Evolutionary conservation across 441 rosid species (phyloP), one percentile per base, ranked within the genome.

Genomic region (Jatropha podagrica): DNA sequence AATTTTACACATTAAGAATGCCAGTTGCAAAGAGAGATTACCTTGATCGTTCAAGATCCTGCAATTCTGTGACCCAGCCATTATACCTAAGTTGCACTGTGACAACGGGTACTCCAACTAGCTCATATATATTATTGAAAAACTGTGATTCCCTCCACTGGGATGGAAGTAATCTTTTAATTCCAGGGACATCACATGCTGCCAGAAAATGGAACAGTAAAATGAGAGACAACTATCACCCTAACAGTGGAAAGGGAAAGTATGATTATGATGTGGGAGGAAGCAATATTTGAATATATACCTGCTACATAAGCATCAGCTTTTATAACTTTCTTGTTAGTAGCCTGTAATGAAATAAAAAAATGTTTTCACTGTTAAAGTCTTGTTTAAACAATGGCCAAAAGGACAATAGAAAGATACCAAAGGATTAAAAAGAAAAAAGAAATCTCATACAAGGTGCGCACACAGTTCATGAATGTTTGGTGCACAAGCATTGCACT

Each of bases 171-270:
- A 96, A 74, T 79, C 97, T 90, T 79, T 96, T 93, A 76, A 96
- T 92, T 81, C 98, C 97, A 32, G 97, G 99, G 67, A 93, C 97
- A 85, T 94, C 99, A 77, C 97, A 92, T 44, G 99, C 98, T 92
- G 91, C 74, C 78, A 81, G 10, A 51, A 68, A 72, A 74, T 18
- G 7, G 42, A 76, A 77, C 41, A 14, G 32, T 40, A 65, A 42
- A 65, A 56, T 69, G 56, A 73, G 7, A 11, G 40, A 58, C 27
- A 51, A 65, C 26, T 7, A 49, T 68, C 70, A 38, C 41, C 18
- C 41, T 26, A 17, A 37, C 73, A 56, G 23, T 26, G 70, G 38
- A 73, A 23, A n/a, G 40, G 44, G 26, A 44, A 26, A n/a, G 71
- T 40, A 54, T 40, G 10, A 10, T 37, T 23, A 42, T 18, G 42